These are phyloP conservation scores for Helenozyma rhizophorensis DNA, from an alignment of 805 yeast genomes.

Conservation along the genomic window DNA sequence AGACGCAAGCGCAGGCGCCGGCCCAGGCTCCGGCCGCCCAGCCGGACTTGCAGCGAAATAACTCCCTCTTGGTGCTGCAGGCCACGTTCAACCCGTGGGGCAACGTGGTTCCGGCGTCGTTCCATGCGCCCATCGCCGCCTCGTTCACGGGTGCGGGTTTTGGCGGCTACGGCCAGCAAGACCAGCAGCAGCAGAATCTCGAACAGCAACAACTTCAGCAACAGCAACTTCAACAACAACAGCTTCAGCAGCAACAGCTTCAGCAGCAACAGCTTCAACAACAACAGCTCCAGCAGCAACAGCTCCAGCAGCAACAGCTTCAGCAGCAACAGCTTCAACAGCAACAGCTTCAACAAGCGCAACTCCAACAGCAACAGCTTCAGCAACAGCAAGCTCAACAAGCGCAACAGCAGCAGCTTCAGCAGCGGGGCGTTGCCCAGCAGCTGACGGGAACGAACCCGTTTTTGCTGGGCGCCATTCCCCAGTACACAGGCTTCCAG, in stretches of 20 bases:
- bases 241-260: conserved; percentile 4
- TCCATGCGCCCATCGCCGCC: conserved; percentile 8
- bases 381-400: conserved; percentile 1
- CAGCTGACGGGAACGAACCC: conserved; percentile 11
- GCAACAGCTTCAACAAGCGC: conserved; percentile 9
- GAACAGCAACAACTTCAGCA: conserved; percentile 5
- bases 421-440: conserved; percentile 1
- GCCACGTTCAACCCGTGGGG: conserved; percentile 41
- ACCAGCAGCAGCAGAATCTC: conserved; percentile 3
- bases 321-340: conserved; percentile 5
- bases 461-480: conserved; percentile 8
- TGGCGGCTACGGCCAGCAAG: conserved; percentile 26
- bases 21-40: background rate
- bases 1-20: conserved; percentile 1
- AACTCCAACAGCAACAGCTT: conserved; percentile 4
- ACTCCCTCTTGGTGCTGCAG: conserved; percentile 34
- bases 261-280: conserved; percentile 8
- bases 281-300: conserved; percentile 7
- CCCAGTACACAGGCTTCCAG: conserved; percentile 8
- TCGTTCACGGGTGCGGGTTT: conserved; percentile 55
- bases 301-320: conserved; percentile 9
- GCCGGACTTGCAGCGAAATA: conserved; percentile 15
- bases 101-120: conserved; percentile 8
- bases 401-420: background rate
- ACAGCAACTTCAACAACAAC: conserved; percentile 7